Base-by-base conservation (phyloP, 805 yeast genomes). In the Pichia pseudocactophila region DNA sequence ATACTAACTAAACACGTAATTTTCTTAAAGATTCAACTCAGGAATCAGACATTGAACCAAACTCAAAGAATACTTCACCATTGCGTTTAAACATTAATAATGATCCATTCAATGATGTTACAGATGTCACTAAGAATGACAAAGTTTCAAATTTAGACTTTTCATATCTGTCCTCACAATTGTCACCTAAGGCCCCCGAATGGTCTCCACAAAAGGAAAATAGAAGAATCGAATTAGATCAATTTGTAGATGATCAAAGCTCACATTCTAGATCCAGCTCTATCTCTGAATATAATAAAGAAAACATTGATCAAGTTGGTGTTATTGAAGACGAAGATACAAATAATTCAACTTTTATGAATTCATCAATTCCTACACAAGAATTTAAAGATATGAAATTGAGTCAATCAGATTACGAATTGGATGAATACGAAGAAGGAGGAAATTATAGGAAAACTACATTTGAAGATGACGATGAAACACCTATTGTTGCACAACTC, bases 181-280 rank as follows among this genome's bases (percentile, higher is more conserved):
- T 54, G 19, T 57, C 59, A 4, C 58, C 59, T 28, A 53, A 53
- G 53, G 58, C 63, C 12, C 59, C 59, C 7, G 51, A 59, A 6
- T 59, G 62, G 64, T 48, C 51, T 9, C 37, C 42, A 11, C 50
- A 45, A 25, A 48, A 50, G 22, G 43, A 43, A 11, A 43, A 31
- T 26, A 39, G 35, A 18, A 37, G 35, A 13, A 30, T 28, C 11
- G 32, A 35, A 18, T 35, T 43, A 9, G 37, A 39, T 16, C 33
- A 39, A 10, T 39, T 35, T 22, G 28, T 43, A 17, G 40, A 38
- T 19, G 12, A 18, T 35, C 35, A 20, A 27, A 25, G 26, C 39
- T 10, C 20, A 20, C 8, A 34, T 20, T 27, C 25, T 32, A 27
- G 31, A 17, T 26, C 42, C 16, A 40, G 39, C 16, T 28, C 39